Percentiles rank a stretch among this genome's conserved stretches.
phyloP scores from a whole-genome alignment of 805 yeast genomes.

The Metschnikowia baotianmanensis region DNA sequence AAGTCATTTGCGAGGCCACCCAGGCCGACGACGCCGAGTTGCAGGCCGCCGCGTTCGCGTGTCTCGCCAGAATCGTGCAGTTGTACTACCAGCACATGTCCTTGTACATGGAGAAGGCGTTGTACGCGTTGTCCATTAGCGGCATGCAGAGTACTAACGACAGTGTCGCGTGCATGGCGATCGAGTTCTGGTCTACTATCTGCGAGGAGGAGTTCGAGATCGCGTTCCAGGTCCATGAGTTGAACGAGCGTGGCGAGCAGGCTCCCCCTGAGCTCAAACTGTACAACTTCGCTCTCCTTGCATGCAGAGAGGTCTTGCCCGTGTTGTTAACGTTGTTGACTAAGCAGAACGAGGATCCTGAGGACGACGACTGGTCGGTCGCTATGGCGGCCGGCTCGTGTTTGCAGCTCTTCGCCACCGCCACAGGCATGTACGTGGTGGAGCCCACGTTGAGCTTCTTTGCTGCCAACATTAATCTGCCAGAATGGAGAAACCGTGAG shows the following conservation, averaged over 20 bases:
- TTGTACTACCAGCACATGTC: conserved; percentile 87
- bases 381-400: conserved; percentile 99
- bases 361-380: conserved; percentile 96
- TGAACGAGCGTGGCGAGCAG: conserved; percentile 35
- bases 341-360: conserved; percentile 88
- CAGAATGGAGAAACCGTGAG: conserved; percentile 82
- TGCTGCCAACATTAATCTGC: conserved; percentile 58
- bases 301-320: conserved; percentile 83
- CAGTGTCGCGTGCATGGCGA: conserved; percentile 95
- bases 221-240: conserved; percentile 63
- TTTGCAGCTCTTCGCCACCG: conserved; percentile 87
- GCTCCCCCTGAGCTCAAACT: conserved; percentile 45
- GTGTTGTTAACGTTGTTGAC: conserved; percentile 76
- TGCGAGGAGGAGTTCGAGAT: conserved; percentile 94
- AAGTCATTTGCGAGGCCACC: conserved; percentile 98
- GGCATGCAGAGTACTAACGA: conserved; percentile 89
- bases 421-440: conserved; percentile 82
- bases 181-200: conserved; percentile 99
- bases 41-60: conserved; percentile 94
- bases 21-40: conserved; percentile 78
- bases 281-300: conserved; percentile 82
- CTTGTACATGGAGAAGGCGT: conserved; percentile 95
- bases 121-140: conserved; percentile 81
- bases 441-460: conserved; percentile 85
- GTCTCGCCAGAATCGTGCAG: conserved; percentile 88